Base-by-base conservation (phyloP, 192 early-diverging fungal genomes). In the Tieghemiomyces parasiticus region DNA sequence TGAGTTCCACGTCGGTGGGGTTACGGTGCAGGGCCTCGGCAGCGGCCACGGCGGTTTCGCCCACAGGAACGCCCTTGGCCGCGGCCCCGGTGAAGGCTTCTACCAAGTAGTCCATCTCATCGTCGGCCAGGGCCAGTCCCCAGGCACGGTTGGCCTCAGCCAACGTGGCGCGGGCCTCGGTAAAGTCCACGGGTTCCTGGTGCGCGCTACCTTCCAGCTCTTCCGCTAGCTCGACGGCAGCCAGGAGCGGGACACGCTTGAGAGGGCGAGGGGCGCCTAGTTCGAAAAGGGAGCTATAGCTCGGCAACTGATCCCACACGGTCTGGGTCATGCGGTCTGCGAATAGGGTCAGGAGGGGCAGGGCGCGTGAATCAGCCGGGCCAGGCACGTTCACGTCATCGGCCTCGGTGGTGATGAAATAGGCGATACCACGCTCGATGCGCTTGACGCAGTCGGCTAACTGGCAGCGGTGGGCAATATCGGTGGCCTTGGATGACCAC, bases 401-500 rank as follows among this genome's bases (percentile, higher is more conserved):
- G 9, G 45, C 65, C 10, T 67, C 65, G 10, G 70, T 64, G 33
- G 79, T 70, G 20, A 58, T 0, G 35, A 58, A 58, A 69, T 85
- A 97, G 2, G 83, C 85, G 4, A 76, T 69, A 42, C 90, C 95
- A 38, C 97, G 87, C 73, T 99, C 97, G 54, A 97, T 86, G 13
- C 95, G 76, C 49, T 75, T 68, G 49, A 97, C 86, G 49, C 72
- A 61, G 19, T 68, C 56, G 34, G 74, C 69, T 24, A 99, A 77
- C 45, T 90, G 92, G 72, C 95, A 98, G 46, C 89, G 83, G 32
- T 81, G 77, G 19, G 90, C 90, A 73, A 99, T 99, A 64, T 99
- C 95, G 22, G 95, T 97, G 2, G 97, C 97, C 80, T 99, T 99
- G 54, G 91, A 93, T 22, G 93, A 95, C 97, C 97, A 99, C 20